Evolutionary conservation across 805 yeast genomes (phyloP), one percentile per base, ranked within the genome.

Genomic region (Cyberlindnera galapagoensis): DNA sequence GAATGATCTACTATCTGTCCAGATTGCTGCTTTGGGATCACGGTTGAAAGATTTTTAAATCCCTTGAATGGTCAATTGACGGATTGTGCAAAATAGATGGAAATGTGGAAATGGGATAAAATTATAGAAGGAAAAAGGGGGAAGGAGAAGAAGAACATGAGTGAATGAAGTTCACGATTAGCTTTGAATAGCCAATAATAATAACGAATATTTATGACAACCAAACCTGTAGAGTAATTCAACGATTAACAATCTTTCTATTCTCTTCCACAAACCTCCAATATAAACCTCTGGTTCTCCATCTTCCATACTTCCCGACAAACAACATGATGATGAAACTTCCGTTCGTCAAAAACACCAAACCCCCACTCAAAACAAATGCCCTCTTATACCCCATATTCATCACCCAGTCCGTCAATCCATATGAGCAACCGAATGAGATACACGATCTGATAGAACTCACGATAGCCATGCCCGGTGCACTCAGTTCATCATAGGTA

Each of bases 361-460:
- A 62, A 34, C 69, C 68, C 1, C 73, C 79, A 10, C 76, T 69
- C 2, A 72, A 68, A 29, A 76, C 65, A 39, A 75, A 76, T 12
- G 77, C 64, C 44, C 74, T 67, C 43, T 74, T 73, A 33, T 63
- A 57, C 1, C 83, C 83, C 31, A 62, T 52, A 40, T 67, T 62
- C 4, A 46, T 53, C 21, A 74, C 59, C 76, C 80, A 77, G 12
- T 75, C 71, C 3, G 77, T 74, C 36, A 74, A 64, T 17, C 77
- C 81, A 37, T 76, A 76, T 30, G 69, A 70, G 52, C 72, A 66
- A 4, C 72, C 78, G 47, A 77, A 77, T 11, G 73, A 69, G 67
- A 76, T 67, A n/a, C 69, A 57, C 49, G 75, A 75, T 51, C 82
- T 63, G 34, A 75, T 67, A 17, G 76, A 44, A 24, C 76, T 66